These are phyloP conservation scores for Podospora fimiseda DNA, from an alignment of 495 filamentous ascomycete species.

Conservation along the genomic window DNA sequence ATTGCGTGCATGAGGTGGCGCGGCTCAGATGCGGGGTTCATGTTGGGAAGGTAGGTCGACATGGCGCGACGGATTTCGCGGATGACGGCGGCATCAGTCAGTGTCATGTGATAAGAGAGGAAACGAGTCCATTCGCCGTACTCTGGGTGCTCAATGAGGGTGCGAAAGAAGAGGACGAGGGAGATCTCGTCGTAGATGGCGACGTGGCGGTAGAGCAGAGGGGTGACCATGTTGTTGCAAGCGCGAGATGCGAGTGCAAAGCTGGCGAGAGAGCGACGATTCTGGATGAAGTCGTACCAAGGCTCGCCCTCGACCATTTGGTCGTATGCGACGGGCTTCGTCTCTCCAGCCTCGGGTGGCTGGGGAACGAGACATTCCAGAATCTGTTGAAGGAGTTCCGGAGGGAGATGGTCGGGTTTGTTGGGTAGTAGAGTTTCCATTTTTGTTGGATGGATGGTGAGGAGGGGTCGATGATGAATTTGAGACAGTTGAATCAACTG, in stretches of 20 bases:
- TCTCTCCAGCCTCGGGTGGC: slow-evolving; percentile 27
- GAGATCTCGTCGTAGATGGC: slow-evolving; percentile 18
- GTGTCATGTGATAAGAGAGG: slow-evolving; percentile 26
- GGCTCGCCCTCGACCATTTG: slow-evolving; percentile 25
- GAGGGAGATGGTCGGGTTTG: no score
- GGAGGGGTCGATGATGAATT: no score
- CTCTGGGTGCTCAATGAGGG: slow-evolving; percentile 17
- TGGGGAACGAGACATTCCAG: slow-evolving; percentile 20
- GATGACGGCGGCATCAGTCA: slow-evolving; percentile 18
- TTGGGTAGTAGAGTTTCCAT: no score
- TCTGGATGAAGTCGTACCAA: slow-evolving; percentile 28
- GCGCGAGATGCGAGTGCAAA: slow-evolving; percentile 19
- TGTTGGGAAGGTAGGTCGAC: slow-evolving; percentile 4
- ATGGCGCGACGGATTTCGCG: slow-evolving; percentile 19
- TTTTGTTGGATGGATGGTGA: no score
- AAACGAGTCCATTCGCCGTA: slow-evolving; percentile 21
- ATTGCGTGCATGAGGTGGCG: not conserved
- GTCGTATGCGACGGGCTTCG: slow-evolving; percentile 23
- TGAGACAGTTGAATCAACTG: no score
- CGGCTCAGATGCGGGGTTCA: not conserved
- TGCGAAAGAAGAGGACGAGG: slow-evolving; percentile 25
- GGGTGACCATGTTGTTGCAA: slow-evolving; percentile 16
- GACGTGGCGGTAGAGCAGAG: slow-evolving; percentile 24
- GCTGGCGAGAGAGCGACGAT: slow-evolving; percentile 23
- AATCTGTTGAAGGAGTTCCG: slow-evolving; percentile 21